A percentile compares a stretch with the other conserved stretches of the same genome.
These are phyloP conservation scores for Coelastrella sp. DNA, from an alignment of 139 green algal genomes.

Conservation along the genomic window DNA sequence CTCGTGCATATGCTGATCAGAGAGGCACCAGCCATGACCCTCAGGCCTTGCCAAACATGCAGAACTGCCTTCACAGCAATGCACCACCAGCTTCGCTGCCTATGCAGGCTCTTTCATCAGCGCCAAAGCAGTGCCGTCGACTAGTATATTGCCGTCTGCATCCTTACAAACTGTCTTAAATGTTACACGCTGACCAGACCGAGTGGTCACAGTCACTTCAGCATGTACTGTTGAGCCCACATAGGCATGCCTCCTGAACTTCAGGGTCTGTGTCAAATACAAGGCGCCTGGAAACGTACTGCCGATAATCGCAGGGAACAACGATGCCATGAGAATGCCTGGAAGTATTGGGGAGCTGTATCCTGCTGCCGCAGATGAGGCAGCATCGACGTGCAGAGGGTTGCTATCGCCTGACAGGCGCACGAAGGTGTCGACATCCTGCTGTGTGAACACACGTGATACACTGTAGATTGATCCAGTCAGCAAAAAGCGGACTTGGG, in stretches of 20 bases:
- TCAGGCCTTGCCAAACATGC: no score
- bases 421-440: slow-evolving; percentile 65
- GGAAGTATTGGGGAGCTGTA: slow-evolving; percentile 66
- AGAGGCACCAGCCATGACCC: no score
- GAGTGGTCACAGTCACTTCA: not conserved
- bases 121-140: slow-evolving; percentile 50
- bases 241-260: slow-evolving; percentile 63
- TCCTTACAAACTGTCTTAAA: slow-evolving; percentile 26
- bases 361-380: slow-evolving; percentile 44
- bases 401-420: slow-evolving; percentile 69
- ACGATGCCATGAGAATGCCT: slow-evolving; percentile 76
- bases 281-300: slow-evolving; percentile 72
- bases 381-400: slow-evolving; percentile 27
- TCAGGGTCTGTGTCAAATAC: slow-evolving; percentile 76
- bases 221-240: slow-evolving; percentile 53
- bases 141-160: not conserved
- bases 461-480: not conserved
- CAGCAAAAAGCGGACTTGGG: not conserved
- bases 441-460: slow-evolving; percentile 51
- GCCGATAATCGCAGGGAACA: slow-evolving; percentile 86
- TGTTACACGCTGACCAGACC: slow-evolving; percentile 28
- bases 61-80: not conserved
- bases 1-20: no score
- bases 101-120: slow-evolving; percentile 9
- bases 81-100: not conserved